Percentiles rank a stretch among this genome's conserved stretches.
Evolutionary conservation across 176 grass and related monocot genomes (phyloP).

Genomic region (Ensete ventricosum): DNA sequence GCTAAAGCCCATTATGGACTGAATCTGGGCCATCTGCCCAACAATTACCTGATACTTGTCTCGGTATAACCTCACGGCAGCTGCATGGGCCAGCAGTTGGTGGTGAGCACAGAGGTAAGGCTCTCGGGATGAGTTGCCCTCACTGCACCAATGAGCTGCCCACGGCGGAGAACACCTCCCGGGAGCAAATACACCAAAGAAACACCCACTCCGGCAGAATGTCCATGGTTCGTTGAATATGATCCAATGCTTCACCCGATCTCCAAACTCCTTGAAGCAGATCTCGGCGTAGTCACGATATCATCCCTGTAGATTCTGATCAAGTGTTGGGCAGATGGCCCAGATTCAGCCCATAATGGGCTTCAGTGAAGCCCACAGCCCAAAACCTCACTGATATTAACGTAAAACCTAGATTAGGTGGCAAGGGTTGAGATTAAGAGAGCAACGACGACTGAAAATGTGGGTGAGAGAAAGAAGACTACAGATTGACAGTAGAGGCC

Average conservation of each 20-base stretch:
- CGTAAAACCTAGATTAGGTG: too few relatives aligned
- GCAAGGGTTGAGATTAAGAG: too few relatives aligned
- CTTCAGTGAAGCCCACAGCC: too few relatives aligned
- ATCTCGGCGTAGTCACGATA: conserved; percentile 42
- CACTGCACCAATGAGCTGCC: conserved; percentile 8
- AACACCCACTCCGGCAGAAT: conserved; percentile 33
- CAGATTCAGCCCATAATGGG: too few relatives aligned
- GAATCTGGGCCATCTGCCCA: too few relatives aligned
- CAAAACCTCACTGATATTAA: too few relatives aligned
- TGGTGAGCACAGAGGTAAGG: conserved; percentile 55
- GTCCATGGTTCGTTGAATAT: conserved; percentile 44
- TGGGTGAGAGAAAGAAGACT: too few relatives aligned
- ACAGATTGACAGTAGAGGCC: too few relatives aligned
- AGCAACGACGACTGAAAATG: too few relatives aligned
- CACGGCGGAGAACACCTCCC: conserved; percentile 39
- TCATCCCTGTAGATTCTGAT: conserved; percentile 38
- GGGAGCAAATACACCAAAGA: conserved; percentile 22
- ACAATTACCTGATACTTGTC: conserved; percentile 46
- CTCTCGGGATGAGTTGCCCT: conserved; percentile 42
- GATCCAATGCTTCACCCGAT: conserved; percentile 69
- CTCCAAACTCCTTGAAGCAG: conserved; percentile 72
- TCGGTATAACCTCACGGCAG: conserved; percentile 40
- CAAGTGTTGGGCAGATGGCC: too few relatives aligned
- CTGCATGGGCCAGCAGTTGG: conserved; percentile 42
- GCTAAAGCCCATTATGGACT: too few relatives aligned